Base-by-base conservation (phyloP, 768 basidiomycete species). In the Tricholoma sp. region DNA sequence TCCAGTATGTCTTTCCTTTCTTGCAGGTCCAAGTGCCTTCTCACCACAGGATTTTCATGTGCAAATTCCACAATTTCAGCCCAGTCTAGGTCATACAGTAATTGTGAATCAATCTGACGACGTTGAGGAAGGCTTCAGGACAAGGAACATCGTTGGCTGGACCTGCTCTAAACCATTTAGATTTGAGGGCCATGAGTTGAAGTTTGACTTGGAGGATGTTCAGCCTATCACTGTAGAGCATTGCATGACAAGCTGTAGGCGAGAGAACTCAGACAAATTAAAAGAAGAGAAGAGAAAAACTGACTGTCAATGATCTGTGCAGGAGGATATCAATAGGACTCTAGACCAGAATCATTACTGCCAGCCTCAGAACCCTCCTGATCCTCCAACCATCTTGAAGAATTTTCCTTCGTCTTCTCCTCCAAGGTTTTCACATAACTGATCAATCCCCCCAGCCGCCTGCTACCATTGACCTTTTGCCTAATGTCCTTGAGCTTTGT, bases 1-100 rank as follows among this genome's bases (percentile, higher is more conserved):
- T 98, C 97, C 15, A 98, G 79, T 72, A 97, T 98, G 70, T 99
- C 95, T 65, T 98, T 99, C 41, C 97, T 80, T 55, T 94, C 95
- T 68, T 99, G 97, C 42, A 99, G 74, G 56, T 98, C 95, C 17
- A 99, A 77, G 68, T 99, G 97, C 51, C 78, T 78, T 59, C 87
- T 76, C 55, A 99, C 84, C n/a, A 74, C 73, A 0, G 96, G 97
- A 68, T 99, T 98, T 79, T 99, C 96, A 47, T 91, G 83, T 0
- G 97, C 96, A 72, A 99, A 99, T 58, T 86, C 84, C 32, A 88
- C 74, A 41, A 98, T 94, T 69, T 98, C 94, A 49, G 80, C 82
- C 0, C 93, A 86, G 68, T 97, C 89, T n/a, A 98, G 79, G 68
- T 96, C 91, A 64, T 98, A 97, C 29, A 96, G 79, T 50, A 99